Evolutionary conservation across 1,139 yeast genomes (phyloP), one percentile per base, ranked within the genome.

Genomic region (Chernovozyma sophiae-reginae): DNA sequence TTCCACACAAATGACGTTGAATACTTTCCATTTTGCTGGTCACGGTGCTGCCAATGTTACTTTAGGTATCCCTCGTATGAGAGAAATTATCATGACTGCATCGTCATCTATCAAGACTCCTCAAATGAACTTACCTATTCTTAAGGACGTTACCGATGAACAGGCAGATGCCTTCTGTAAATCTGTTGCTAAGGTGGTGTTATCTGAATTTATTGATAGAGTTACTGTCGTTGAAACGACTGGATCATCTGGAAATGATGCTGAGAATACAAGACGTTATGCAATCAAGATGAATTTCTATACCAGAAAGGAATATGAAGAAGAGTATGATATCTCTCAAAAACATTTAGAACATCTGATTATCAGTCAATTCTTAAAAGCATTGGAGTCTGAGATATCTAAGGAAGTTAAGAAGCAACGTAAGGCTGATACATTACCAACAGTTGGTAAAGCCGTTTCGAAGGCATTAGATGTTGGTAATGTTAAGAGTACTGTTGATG

Each of bases 41-140:
- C 98, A 94, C 69, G 99, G 99, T 79, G 99, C 98, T 41, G 98
- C 98, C 35, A 94, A 94, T 65, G 99, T 94, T 49, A 94, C 99
- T 1, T 76, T 94, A 56, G 99, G 99, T 84, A 94, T 94, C 58
- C 99, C 99, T 34, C 96, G 99, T 79, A 83, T 94, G 90, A 84
- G 99, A 78, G 99, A 94, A 77, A 94, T 94, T 58, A 90, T 94
- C 58, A 94, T 94, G 98, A 94, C 98, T 14, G 99, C 98, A 10
- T 86, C 96, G 41, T 80, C 96, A 16, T 70, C 86, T 39, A 94
- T 94, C 55, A 87, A 89, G 68, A 94, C 99, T 11, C 99, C 99
- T 36, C 97, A 92, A 66, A 94, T 94, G 98, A 81, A 94, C 3
- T 72, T 94, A 52, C 97, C 97, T 29, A 73, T 94, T 40, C 70